These are phyloP conservation scores for Chytriomyces sp. DNA, from an alignment of 192 early-diverging fungal species.

Conservation along the genomic window DNA sequence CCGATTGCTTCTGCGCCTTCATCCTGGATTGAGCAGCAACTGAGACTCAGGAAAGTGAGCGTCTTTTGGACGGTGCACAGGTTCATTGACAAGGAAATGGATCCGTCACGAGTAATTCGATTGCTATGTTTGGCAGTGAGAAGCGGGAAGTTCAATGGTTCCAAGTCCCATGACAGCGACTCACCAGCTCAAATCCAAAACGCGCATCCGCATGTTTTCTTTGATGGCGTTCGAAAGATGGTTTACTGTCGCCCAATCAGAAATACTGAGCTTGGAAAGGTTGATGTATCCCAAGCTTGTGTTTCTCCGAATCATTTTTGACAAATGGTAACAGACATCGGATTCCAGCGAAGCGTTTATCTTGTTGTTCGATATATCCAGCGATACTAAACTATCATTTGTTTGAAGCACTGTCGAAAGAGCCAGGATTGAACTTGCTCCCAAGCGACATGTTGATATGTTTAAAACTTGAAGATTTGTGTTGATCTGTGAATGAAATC, in stretches of 20 bases:
- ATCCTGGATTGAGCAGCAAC: conserved; percentile 52
- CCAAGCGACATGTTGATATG: conserved; percentile 29
- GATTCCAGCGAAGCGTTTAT: conserved; percentile 39
- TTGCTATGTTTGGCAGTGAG: conserved; percentile 38
- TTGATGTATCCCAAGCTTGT: conserved; percentile 30
- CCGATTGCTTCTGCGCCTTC: conserved; percentile 52
- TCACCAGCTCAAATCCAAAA: conserved; percentile 50
- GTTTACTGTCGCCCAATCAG: conserved; percentile 46
- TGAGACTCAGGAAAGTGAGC: conserved; percentile 43
- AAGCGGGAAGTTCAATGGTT: not conserved
- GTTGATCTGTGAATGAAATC: conserved; percentile 38
- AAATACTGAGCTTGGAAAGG: conserved; percentile 48
- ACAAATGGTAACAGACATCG: conserved; percentile 49
- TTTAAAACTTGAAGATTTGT: conserved; percentile 30
- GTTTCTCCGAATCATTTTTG: conserved; percentile 45
- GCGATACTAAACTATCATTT: conserved; percentile 40
- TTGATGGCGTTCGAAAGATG: conserved; percentile 34
- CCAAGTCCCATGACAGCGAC: not conserved
- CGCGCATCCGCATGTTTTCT: conserved; percentile 30
- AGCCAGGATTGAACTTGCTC: conserved; percentile 46
- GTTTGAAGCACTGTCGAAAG: conserved; percentile 55
- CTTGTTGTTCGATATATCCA: conserved; percentile 53
- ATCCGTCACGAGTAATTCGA: conserved; percentile 52
- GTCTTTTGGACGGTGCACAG: conserved; percentile 38
- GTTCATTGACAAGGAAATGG: conserved; percentile 42